Conservation (phyloP, 2,329 filamentous ascomycete genomes). For the Fusarium sp. region DNA sequence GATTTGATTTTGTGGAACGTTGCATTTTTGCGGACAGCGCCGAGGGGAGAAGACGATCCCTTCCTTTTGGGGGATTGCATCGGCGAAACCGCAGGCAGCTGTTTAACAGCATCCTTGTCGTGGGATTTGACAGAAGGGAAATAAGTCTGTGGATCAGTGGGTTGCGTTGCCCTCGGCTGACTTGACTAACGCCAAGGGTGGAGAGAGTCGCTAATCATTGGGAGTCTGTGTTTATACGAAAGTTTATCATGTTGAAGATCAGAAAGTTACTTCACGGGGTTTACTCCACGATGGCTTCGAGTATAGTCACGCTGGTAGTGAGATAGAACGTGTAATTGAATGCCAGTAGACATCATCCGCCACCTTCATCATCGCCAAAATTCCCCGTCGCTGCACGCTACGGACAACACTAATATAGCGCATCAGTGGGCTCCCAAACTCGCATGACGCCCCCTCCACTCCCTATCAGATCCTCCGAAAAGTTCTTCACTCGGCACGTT, state of each 20-base stretch:
- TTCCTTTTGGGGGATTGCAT: neutral
- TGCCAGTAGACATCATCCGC: neutral
- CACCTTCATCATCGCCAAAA: neutral
- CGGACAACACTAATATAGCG: neutral
- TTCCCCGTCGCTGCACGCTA: neutral
- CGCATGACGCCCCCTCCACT: slow-evolving; percentile 1
- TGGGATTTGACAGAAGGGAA: neutral
- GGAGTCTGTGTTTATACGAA: neutral
- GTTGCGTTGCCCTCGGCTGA: neutral
- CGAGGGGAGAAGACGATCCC: neutral
- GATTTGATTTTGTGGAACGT: neutral
- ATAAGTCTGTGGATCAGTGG: slow-evolving; percentile 2
- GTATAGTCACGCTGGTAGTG: rapidly evolving
- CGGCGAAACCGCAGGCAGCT: slow-evolving; percentile 27
- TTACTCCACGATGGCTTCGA: neutral
- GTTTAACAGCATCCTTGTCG: neutral
- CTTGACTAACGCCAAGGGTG: slow-evolving; percentile 22
- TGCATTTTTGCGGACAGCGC: slow-evolving; percentile 1
- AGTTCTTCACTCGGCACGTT: neutral
- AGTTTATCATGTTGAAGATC: neutral
- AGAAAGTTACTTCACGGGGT: rapidly evolving
- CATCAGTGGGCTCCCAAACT: neutral
- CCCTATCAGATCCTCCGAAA: slow-evolving; percentile 1
- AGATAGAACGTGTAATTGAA: no score
- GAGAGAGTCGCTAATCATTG: neutral